A percentile compares a stretch with the other conserved stretches of the same genome.
Evolutionary conservation across 176 grass and related monocot genomes (phyloP).

Genomic region (Secale cereale): DNA sequence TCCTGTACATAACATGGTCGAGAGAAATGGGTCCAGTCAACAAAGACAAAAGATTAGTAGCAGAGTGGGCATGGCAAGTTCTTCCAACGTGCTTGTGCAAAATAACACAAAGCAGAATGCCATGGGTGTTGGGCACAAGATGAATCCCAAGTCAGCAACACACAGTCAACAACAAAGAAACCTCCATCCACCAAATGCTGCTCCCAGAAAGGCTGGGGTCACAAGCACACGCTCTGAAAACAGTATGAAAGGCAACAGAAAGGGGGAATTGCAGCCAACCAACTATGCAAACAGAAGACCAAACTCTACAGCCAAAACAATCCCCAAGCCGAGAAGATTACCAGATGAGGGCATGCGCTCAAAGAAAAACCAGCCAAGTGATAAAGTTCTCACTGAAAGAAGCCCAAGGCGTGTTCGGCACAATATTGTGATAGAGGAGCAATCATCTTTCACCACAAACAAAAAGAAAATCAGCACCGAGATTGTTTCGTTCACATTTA

Average conservation of each 20-base stretch:
- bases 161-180: constrained; percentile 39
- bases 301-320: constrained; percentile 40
- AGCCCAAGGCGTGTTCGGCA: constrained; percentile 60
- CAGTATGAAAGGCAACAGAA: constrained; percentile 28
- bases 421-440: constrained; percentile 80
- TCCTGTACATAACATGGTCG: constrained; percentile 16
- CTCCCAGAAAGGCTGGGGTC: constrained; percentile 40
- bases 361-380: constrained; percentile 34
- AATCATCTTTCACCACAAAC: constrained; percentile 38
- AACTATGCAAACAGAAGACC: constrained; percentile 29
- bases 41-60: constrained; percentile 45
- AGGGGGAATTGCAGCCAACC: constrained; percentile 29
- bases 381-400: constrained; percentile 40
- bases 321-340: constrained; percentile 52
- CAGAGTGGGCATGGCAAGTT: constrained; percentile 18
- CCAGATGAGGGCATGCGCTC: constrained; percentile 27
- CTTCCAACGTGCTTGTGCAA: constrained; percentile 41
- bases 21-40: constrained; percentile 22
- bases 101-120: constrained; percentile 74
- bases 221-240: constrained; percentile 32
- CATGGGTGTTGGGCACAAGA: constrained; percentile 36
- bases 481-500: constrained; percentile 96
- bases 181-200: constrained; percentile 28
- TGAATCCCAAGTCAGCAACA: constrained; percentile 41
- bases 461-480: constrained; percentile 66